Evolutionary conservation across 352 stramenopile species (phyloP), one percentile per base, ranked within the genome.

Genomic region (Phytophthora podocarpi): DNA sequence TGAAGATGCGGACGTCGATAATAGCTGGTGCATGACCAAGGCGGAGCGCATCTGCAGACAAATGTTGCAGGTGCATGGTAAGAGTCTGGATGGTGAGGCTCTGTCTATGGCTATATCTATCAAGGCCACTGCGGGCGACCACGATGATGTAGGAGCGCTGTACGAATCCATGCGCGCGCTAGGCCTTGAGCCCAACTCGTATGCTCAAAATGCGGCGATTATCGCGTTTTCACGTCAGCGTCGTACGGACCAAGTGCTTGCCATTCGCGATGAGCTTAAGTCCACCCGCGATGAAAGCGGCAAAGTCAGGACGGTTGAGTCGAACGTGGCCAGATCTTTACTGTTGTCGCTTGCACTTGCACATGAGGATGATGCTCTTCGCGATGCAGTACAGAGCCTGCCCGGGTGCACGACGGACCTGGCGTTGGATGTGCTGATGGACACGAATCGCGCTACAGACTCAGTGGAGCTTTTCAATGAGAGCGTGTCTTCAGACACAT

Each of bases 101-200:
- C 64, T 93, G 27, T 93, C 82, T 8, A 72, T 93, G 58, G 84
- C 85, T 18, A 92, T 92, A 52, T 93, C 84, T 16, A 87, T 91
- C 47, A 89, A 88, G 52, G 84, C 86, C 2, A 83, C 72, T 0
- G 63, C 77, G 0, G 75, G 82, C 2, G 84, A 93, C 59, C 72
- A 95, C 57, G 81, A 90, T 41, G 82, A 93, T 43, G 81, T 95
- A 11, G 67, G 88, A 34, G 81, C 82, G 23, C 58, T 95, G 11
- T 93, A 87, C 58, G 76, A 92, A 51, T 85, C 74, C 13, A 92
- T 89, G 84, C 75, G 85, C 28, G 64, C 72, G 23, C 72, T 90
- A 31, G 55, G 53, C 2, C 61, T 93, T 7, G 39, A 64, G 63
- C 80, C 82, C 20, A 95, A 95, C 53, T 80, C 84, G 41, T 95